These are phyloP conservation scores for Salpingoeca rosetta DNA, from an alignment of 78 protist species.

Conservation along the genomic window DNA sequence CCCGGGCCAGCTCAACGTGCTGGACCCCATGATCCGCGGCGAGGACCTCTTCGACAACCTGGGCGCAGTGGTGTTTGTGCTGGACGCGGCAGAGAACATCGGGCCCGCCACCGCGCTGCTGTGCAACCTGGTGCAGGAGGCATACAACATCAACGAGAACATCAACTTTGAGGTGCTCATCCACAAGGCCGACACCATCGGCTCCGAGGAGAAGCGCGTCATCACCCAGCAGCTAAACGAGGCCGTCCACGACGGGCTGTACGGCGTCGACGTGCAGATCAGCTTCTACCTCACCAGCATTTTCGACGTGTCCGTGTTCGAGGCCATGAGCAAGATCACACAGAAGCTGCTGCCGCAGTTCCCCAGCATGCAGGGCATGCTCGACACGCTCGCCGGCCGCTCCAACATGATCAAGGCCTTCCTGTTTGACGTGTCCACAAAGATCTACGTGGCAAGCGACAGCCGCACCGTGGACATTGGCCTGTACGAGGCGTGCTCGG, in stretches of 20 bases:
- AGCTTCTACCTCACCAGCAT: constrained; percentile 85
- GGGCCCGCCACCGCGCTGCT: constrained; percentile 60
- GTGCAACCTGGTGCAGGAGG: constrained; percentile 40
- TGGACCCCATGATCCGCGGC: constrained; percentile 60
- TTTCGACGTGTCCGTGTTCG: constrained; percentile 93
- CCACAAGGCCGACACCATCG: constrained; percentile 86
- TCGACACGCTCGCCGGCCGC: constrained; percentile 60
- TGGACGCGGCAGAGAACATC: constrained; percentile 76
- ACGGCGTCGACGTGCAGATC: neutral
- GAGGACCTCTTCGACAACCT: constrained; percentile 60
- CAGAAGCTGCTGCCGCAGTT: constrained; percentile 91
- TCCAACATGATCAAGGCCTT: constrained; percentile 90
- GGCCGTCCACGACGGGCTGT: neutral
- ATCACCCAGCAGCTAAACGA: neutral
- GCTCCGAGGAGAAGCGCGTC: constrained; percentile 76
- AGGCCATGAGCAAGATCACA: constrained; percentile 87
- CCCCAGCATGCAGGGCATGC: constrained; percentile 78
- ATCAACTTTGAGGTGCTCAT: constrained; percentile 87
- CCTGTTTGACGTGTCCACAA: constrained; percentile 82
- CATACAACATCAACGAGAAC: constrained; percentile 53
- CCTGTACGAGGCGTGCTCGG: constrained; percentile 83
- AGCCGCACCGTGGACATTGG: constrained; percentile 83
- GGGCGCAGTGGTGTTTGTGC: constrained; percentile 91
- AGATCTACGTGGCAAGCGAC: constrained; percentile 93
- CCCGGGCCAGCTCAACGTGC: constrained; percentile 83